Base-by-base conservation (phyloP, 306 rosid genomes). In the Alnus glutinosa region DNA sequence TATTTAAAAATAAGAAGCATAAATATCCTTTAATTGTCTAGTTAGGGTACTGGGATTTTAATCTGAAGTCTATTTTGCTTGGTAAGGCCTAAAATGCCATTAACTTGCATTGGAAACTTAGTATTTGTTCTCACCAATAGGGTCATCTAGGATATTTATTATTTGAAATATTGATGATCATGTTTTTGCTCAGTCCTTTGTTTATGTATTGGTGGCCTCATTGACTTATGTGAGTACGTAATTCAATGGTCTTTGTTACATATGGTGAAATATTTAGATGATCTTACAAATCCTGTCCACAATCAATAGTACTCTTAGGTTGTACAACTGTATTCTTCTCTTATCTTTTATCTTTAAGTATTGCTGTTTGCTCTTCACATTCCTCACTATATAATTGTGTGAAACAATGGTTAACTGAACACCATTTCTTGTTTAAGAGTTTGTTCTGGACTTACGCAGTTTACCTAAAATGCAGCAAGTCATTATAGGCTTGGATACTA, bases 401-500 rank as follows among this genome's bases (percentile, higher is more conserved):
- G 48, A 68, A 15, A 8, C 34, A 71, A 59, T 44, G 30, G 54
- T 51, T 49, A 49, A 44, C 34, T 52, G 66, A 46, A 47, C 6
- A 34, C 49, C 16, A 52, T 9, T 37, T 78, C 34, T 48, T 34
- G 67, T 55, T 55, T 50, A 10, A 46, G n/a, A 47, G 32, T 54
- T 70, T 58, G 75, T 70, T 54, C 46, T 62, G 80, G 28, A 69
- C 71, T 85, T 77, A 64, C 79, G 48, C 71, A 52, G 69, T 73
- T 72, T 28, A 66, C 75, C 18, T 74, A 50, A 79, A 61, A 75
- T 83, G 92, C 92, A 95, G 99, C 99, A 95, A 95, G 93, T 90
- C 67, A 89, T 95, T 88, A 88, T 95, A 78, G 99, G 99, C 76
- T 79, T 95, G 80, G 95, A 92, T 83, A 77, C 99, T 73, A 87